These are phyloP conservation scores for Stropharia rugosoannulata DNA, from an alignment of 768 basidiomycete species.

Conservation along the genomic window DNA sequence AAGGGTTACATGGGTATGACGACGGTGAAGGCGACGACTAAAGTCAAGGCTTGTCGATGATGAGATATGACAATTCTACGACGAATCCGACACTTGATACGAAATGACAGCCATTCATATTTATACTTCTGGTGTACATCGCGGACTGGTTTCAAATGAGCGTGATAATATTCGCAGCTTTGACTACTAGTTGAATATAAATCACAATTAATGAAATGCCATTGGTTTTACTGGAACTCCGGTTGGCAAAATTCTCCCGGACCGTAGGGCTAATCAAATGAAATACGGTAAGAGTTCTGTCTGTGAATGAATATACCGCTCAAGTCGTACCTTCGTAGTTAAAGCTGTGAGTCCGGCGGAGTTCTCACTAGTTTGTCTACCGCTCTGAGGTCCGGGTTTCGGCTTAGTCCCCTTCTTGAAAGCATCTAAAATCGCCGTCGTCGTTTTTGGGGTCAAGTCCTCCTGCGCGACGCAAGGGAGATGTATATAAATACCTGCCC, in stretches of 20 bases:
- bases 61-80: not conserved
- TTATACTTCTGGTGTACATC: not conserved
- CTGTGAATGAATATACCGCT: not conserved
- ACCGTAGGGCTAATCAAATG: conserved; percentile 75
- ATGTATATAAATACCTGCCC: not conserved
- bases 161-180: not conserved
- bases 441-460: conserved; percentile 77
- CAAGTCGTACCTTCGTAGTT: conserved; percentile 58
- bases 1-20: conserved; percentile 70
- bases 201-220: conserved; percentile 1
- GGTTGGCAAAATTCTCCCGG: conserved; percentile 87
- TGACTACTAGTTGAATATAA: not conserved
- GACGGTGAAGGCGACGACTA: conserved; percentile 83
- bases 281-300: conserved; percentile 9
- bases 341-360: conserved; percentile 87
- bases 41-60: conserved; percentile 7
- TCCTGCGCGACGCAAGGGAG: conserved; percentile 47
- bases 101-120: not conserved
- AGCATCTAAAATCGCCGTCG: conserved; percentile 76
- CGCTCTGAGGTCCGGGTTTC: conserved; percentile 91
- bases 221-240: conserved; percentile 71
- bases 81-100: not conserved
- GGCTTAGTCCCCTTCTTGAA: conserved; percentile 84
- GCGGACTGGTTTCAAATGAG: not conserved
- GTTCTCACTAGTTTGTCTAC: conserved; percentile 88